Percentiles rank a stretch among this genome's conserved stretches.
phyloP scores from a whole-genome alignment of 805 yeast genomes.

The Saccharomyces cerevisiae region DNA sequence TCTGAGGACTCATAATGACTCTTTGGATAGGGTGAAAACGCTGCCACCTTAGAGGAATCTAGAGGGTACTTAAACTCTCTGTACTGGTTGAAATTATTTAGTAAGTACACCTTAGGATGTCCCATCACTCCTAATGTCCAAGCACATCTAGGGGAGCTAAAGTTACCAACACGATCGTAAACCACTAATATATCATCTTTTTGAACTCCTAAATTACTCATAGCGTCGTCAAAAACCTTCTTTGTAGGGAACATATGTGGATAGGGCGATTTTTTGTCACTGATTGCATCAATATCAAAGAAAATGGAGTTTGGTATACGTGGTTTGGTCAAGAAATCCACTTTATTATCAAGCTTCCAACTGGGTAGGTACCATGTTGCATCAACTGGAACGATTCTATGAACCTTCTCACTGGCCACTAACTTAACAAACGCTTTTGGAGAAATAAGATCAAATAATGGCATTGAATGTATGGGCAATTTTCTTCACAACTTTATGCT shows the following conservation, averaged over 20 bases:
- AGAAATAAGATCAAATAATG: constrained; percentile 22
- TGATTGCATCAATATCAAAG: constrained; percentile 69
- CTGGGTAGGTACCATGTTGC: constrained; percentile 92
- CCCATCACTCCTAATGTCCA: constrained; percentile 84
- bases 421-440: constrained; percentile 22
- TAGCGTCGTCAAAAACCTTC: constrained; percentile 44
- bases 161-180: constrained; percentile 78
- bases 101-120: constrained; percentile 57
- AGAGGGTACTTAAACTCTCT: constrained; percentile 38
- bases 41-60: constrained; percentile 29
- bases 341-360: constrained; percentile 47
- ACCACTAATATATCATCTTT: constrained; percentile 58
- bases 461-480: constrained; percentile 7
- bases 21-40: constrained; percentile 10
- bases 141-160: constrained; percentile 83
- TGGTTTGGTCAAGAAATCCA: constrained; percentile 45
- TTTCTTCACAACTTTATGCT: neutral
- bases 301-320: constrained; percentile 62
- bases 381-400: constrained; percentile 56
- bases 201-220: constrained; percentile 48
- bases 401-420: constrained; percentile 13
- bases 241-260: constrained; percentile 87
- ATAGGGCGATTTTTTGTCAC: constrained; percentile 49
- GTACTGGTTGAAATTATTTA: constrained; percentile 61
- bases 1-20: constrained; percentile 31